These are phyloP conservation scores for Castanopsis chinensis DNA, from an alignment of 306 rosid species.

Conservation along the genomic window DNA sequence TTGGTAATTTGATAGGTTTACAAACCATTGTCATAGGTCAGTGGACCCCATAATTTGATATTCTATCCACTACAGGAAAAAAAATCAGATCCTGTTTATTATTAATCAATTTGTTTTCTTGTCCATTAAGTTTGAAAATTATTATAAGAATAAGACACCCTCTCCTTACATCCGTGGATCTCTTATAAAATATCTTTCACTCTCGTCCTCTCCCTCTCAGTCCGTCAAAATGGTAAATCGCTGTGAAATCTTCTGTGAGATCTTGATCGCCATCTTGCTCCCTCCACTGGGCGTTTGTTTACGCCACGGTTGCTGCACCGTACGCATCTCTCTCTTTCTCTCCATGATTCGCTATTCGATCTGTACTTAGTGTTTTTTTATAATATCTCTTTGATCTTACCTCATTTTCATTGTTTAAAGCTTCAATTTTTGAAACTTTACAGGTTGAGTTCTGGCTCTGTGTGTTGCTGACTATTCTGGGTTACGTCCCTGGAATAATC, in stretches of 20 bases:
- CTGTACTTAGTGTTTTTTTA: too few relatives aligned
- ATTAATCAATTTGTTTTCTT: background rate
- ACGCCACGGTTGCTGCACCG: constrained; percentile 86
- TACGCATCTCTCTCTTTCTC: constrained; percentile 15
- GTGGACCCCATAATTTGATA: too few relatives aligned
- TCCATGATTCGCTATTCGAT: background rate
- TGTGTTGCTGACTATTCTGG: constrained; percentile 75
- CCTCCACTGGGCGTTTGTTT: constrained; percentile 84
- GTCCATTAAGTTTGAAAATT: background rate
- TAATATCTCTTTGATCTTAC: too few relatives aligned
- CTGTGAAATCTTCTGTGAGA: constrained; percentile 67
- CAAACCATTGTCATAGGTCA: too few relatives aligned
- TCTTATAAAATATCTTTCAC: background rate
- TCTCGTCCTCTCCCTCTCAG: background rate
- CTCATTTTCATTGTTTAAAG: background rate
- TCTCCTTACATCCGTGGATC: background rate
- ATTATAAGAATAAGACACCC: background rate
- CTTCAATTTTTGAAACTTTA: background rate
- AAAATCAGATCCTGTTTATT: too few relatives aligned
- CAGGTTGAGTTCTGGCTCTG: constrained; percentile 86
- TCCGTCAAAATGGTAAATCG: constrained; percentile 46
- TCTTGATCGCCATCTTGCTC: constrained; percentile 60
- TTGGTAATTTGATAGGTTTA: fast-evolving
- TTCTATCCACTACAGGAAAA: fast-evolving
- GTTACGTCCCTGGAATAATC: constrained; percentile 89